A percentile compares a stretch with the other conserved stretches of the same genome.
Conservation (phyloP, 768 basidiomycete species). For the Favolaschia claudopus region DNA sequence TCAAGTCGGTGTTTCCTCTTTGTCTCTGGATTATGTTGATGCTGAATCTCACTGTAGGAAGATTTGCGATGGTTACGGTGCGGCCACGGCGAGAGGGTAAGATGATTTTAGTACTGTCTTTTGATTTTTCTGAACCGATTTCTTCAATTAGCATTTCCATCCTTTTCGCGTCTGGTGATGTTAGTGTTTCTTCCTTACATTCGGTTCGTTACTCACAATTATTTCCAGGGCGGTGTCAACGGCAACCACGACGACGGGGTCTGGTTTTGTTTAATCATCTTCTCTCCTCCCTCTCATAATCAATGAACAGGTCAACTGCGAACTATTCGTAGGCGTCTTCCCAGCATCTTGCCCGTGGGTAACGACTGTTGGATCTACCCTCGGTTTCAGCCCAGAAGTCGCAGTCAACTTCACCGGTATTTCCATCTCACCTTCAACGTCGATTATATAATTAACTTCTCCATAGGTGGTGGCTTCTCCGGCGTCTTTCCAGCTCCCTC, state of each 20-base stretch:
- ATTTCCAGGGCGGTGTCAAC: conserved; percentile 14
- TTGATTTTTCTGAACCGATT: too few species aligned
- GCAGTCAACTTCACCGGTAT: background rate
- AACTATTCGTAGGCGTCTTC: conserved; percentile 38
- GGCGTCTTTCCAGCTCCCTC: conserved; percentile 43
- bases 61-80: conserved; percentile 51
- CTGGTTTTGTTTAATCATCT: too few species aligned
- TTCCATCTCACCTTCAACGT: background rate
- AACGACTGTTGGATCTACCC: conserved; percentile 11
- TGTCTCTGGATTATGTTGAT: conserved; percentile 57
- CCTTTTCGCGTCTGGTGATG: conserved; percentile 18
- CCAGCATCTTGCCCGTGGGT: conserved; percentile 20
- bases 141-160: too few species aligned
- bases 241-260: conserved; percentile 28
- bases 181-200: background rate
- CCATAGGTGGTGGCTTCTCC: conserved; percentile 47
- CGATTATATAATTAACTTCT: background rate
- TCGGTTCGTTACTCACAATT: too few species aligned
- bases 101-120: conserved; percentile 33
- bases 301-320: too few species aligned
- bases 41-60: conserved; percentile 54
- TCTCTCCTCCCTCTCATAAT: too few species aligned
- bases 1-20: conserved; percentile 44
- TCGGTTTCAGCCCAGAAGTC: conserved; percentile 10
- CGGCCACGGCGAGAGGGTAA: conserved; percentile 38